Evolutionary conservation across 148 eudicot species (phyloP), one percentile per base, ranked within the genome.

Genomic region (Mesembryanthemum crystallinum): DNA sequence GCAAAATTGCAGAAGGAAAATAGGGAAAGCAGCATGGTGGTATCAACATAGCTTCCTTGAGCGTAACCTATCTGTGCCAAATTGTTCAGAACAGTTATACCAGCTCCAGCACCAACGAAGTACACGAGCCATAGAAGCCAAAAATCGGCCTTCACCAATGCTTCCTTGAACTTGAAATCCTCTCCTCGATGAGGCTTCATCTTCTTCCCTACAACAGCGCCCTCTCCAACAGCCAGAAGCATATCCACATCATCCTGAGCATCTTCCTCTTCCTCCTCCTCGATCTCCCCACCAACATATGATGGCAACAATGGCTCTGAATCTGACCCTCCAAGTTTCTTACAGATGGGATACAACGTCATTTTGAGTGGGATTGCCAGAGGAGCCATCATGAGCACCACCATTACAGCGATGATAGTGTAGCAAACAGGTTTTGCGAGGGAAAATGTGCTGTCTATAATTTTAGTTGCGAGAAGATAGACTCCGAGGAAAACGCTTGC

Each of bases 121-220:
- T 89, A 89, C 1, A 85, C 92, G 15, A 82, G 17, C 87, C 89
- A 87, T 20, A 91, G 77, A 58, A 91, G 92, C 96, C 96, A 91
- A 75, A 89, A 91, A 82, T 91, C 96, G n/a, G 96, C 92, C 68
- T 87, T 91, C 5, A 86, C 62, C 58, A 91, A 5, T 70, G 96
- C 91, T 86, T 91, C 91, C 35, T 64, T 68, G 67, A 91, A 87
- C 58, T 69, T 86, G 77, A 91, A 91, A 81, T 91, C 91, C 52
- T 91, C 92, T 23, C 92, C 96, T 64, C 92, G 83, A 57, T 82
- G 87, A 1, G 92, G 96, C 42, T 76, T 84, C 76, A 88, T 88
- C 52, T 82, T 87, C 82, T 86, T 81, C 83, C 81, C 83, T 57
- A n/a, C 51, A 25, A 91, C 85, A 0, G 96, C 96, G 21, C 91